Percentiles rank a stretch among this genome's conserved stretches.
Conservation (phyloP, 768 basidiomycete species). For the Mycena indigotica region DNA sequence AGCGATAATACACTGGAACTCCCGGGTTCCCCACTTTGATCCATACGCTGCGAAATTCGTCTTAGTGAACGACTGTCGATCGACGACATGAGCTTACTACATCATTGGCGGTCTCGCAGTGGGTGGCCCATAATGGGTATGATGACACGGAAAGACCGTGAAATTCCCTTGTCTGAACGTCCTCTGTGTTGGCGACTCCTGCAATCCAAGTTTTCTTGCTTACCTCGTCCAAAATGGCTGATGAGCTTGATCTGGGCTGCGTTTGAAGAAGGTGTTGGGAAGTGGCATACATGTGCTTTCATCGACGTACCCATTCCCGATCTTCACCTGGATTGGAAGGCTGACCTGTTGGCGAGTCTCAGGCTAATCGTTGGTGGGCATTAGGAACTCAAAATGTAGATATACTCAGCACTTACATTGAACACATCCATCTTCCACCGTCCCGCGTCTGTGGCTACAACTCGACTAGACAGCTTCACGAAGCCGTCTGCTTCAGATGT, state of each 20-base stretch:
- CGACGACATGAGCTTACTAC: constrained; percentile 2
- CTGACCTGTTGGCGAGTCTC: constrained; percentile 8
- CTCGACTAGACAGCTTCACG: constrained; percentile 12
- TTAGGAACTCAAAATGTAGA: too few relatives aligned
- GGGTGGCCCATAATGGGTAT: constrained; percentile 12
- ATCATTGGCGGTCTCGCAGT: constrained; percentile 9
- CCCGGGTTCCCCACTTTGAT: constrained; percentile 14
- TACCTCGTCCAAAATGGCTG: constrained; percentile 13
- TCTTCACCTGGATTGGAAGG: constrained; percentile 14
- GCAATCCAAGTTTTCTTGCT: too few relatives aligned
- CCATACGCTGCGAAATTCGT: constrained; percentile 7
- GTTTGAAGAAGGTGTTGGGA: background rate
- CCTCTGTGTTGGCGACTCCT: too few relatives aligned
- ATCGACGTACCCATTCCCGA: constrained; percentile 10
- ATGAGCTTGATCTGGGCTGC: constrained; percentile 7
- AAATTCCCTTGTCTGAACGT: constrained; percentile 2
- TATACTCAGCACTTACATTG: constrained; percentile 6
- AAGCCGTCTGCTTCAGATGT: constrained; percentile 10
- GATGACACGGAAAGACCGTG: constrained; percentile 8
- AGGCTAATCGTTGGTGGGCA: constrained; percentile 1
- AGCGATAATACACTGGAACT: constrained; percentile 8
- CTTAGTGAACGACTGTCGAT: background rate
- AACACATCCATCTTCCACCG: constrained; percentile 16
- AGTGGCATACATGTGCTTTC: background rate
- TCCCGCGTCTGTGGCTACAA: constrained; percentile 6